These are phyloP conservation scores for Aspergillus sp. DNA, from an alignment of 2,329 filamentous ascomycete genomes.

Conservation along the genomic window DNA sequence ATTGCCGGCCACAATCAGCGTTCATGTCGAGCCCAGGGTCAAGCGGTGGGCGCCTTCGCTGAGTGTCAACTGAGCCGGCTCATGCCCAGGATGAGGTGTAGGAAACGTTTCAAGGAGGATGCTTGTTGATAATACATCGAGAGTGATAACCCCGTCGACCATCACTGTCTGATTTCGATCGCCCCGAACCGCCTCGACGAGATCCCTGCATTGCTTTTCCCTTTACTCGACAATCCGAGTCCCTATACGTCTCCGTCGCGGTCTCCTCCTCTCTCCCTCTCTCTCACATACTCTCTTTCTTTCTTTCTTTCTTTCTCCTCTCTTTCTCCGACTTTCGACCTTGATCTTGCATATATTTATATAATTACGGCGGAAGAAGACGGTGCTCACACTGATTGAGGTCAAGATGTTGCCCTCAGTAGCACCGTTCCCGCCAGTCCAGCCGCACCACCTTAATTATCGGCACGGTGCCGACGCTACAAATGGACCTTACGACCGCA, in stretches of 20 bases:
- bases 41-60: slow-evolving; percentile 31
- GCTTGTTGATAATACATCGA: slow-evolving; percentile 39
- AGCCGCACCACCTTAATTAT: slow-evolving; percentile 42
- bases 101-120: slow-evolving; percentile 47
- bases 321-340: slow-evolving; percentile 1
- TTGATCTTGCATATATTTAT: background rate
- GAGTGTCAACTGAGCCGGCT: slow-evolving; percentile 26
- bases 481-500: slow-evolving; percentile 35
- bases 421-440: slow-evolving; percentile 46
- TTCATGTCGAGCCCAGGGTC: slow-evolving; percentile 30
- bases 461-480: slow-evolving; percentile 32
- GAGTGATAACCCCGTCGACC: slow-evolving; percentile 27
- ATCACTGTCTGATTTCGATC: slow-evolving; percentile 21
- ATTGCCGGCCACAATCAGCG: slow-evolving; percentile 23
- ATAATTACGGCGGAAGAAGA: slow-evolving; percentile 16
- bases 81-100: slow-evolving; percentile 47
- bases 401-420: slow-evolving; percentile 53
- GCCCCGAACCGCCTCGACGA: slow-evolving; percentile 17
- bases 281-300: background rate
- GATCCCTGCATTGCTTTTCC: slow-evolving; percentile 15
- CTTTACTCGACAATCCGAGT: slow-evolving; percentile 8
- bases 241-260: slow-evolving; percentile 2
- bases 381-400: slow-evolving; percentile 7
- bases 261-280: background rate
- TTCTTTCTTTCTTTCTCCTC: background rate